Base-by-base conservation (phyloP, 495 filamentous ascomycete genomes). In the Hypoxylon intermedium region DNA sequence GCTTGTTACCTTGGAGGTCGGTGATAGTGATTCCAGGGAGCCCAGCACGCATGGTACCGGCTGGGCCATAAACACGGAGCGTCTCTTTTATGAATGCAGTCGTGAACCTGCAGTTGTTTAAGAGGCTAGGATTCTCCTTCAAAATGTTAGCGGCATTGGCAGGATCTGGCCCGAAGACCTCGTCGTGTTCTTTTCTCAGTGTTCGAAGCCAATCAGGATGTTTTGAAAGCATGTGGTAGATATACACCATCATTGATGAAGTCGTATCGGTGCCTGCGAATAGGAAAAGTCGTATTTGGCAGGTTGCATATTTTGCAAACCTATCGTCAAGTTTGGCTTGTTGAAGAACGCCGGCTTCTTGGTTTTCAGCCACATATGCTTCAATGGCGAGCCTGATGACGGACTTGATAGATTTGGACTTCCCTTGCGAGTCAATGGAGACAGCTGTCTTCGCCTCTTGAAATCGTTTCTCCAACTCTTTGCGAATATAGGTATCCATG, bases 381-480 rank as follows among this genome's bases (percentile, higher is more conserved):
- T 38, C 36, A n/a, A 19, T 38, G 7, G 36, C 36, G 6, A 38
- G 5, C n/a, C 13, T 16, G 15, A 38, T 38, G 15, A 38, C 7
- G 7, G 36, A 38, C 7, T 7, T 38, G 16, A 15, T 16, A 6
- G 1, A 15, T 18, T 3, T 6, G 2, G 9, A 6, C 15, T n/a
- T 16, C 3, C 15, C 5, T 19, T 38, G 16, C 5, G 36, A 6
- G 2, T 19, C 13, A 4, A 15, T 13, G 3, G 2, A 13, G 34
- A 11, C 12, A 4, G 13, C 1, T 7, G 18, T 2, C 12, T 13
- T 31, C 12, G 48, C 21, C 18, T 67, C 52, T 18, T 58, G 43
- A 36, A 69, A 73, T 5, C 71, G 49, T 9, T 51, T 53, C n/a
- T 68, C 55, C 28, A 75, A 58, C 31, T 72, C 62, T 9, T 6